Percentiles rank a stretch among this genome's conserved stretches.
phyloP scores from a whole-genome alignment of 169 alveolate genomes.

The Ichthyophthirius multifiliis region DNA sequence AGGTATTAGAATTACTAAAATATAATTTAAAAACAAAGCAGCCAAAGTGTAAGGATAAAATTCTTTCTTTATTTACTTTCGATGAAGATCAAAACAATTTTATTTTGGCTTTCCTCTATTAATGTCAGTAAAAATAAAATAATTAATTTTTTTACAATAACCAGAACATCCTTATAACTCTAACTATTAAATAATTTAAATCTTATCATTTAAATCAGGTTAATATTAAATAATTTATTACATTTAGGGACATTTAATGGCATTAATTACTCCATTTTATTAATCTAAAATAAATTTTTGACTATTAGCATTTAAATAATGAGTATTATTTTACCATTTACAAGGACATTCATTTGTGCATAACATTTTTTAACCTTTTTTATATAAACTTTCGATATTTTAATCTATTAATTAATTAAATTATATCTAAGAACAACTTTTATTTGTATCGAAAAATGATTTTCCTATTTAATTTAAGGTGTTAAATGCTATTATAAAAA shows the following conservation, averaged over 20 bases:
- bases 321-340: neutral
- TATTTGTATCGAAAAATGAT: no score
- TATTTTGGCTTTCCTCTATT: neutral
- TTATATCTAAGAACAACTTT: no score
- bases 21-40: no score
- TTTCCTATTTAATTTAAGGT: no score
- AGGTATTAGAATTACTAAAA: no score
- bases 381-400: no score
- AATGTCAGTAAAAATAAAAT: neutral
- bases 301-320: neutral
- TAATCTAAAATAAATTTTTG: neutral
- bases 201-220: neutral
- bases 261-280: neutral
- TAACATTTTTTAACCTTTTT: no score
- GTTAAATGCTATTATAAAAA: no score
- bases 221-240: neutral
- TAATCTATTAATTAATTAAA: no score
- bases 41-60: no score
- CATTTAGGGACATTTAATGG: neutral
- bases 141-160: neutral
- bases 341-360: slow-evolving; percentile 26
- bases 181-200: neutral
- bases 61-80: no score
- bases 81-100: neutral
- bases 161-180: neutral